phyloP scores from a whole-genome alignment of 257 asterid species.

The Przewalskia tangutica region DNA sequence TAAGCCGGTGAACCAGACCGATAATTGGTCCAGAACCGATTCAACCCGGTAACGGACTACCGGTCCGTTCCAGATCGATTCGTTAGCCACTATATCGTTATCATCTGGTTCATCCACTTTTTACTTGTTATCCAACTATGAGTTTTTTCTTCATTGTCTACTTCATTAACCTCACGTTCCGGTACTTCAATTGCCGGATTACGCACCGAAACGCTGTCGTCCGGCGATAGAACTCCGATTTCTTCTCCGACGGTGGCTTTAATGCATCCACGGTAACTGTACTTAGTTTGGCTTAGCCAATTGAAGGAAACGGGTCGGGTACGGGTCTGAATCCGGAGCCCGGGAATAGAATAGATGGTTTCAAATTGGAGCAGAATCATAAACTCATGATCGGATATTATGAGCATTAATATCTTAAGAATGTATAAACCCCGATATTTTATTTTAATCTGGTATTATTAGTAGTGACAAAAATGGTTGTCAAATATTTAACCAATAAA shows the following conservation, averaged over 20 bases:
- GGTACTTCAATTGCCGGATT: constrained; percentile 19
- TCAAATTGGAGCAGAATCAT: constrained; percentile 41
- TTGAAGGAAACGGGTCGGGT: constrained; percentile 19
- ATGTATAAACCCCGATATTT: not conserved
- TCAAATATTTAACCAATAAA: not conserved
- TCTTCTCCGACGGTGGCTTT: constrained; percentile 45
- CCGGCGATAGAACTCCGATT: constrained; percentile 44
- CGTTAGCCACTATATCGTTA: too few relatives aligned
- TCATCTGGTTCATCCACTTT: constrained; percentile 22
- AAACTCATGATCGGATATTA: constrained; percentile 35
- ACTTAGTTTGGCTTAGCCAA: constrained; percentile 7
- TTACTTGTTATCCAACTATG: constrained; percentile 13
- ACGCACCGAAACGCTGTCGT: constrained; percentile 45
- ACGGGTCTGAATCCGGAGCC: constrained; percentile 32
- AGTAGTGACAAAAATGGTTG: not conserved
- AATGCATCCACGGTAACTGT: not conserved
- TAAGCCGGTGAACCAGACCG: too few relatives aligned
- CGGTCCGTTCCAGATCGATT: too few relatives aligned
- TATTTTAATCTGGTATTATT: not conserved
- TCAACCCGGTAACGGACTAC: too few relatives aligned
- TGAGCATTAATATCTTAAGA: not conserved
- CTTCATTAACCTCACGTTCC: constrained; percentile 12
- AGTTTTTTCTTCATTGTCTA: constrained; percentile 22
- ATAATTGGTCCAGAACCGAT: too few relatives aligned
- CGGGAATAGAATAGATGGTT: constrained; percentile 32